Base-by-base conservation (phyloP, 192 early-diverging fungal species). In the Chytriomyces sp. region DNA sequence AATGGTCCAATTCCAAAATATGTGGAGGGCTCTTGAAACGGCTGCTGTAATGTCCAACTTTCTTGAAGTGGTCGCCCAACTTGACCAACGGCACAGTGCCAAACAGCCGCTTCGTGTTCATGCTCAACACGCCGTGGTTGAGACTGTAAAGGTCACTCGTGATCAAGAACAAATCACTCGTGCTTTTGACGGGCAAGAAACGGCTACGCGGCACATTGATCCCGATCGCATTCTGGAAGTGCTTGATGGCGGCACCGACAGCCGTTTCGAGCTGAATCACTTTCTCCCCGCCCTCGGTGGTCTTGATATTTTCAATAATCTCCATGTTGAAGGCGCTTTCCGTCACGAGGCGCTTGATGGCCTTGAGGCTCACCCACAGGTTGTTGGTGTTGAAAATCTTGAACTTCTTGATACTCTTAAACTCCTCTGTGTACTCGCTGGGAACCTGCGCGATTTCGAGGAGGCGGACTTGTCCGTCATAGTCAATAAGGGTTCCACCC, bases 381-480 rank as follows among this genome's bases (percentile, higher is more conserved):
- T 87, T 85, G 75, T 83, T 84, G 59, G 96, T 99, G 88, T 99
- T 99, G 85, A 98, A 98, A 78, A 98, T 97, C 89, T 96, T 94
- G 89, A 99, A 99, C 84, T 99, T 99, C 80, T 98, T 99, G 83
- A 99, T 89, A 55, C 91, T 92, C 83, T 99, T 99, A 78, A 99
- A 99, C 75, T 99, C 98, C 76, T 99, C 95, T 39, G 75, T 92
- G 72, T 97, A 93, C 64, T 94, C 94, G 63, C 89, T 79, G 31
- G 98, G 95, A n/a, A 99, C 98, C 84, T 99, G 98, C 8, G 98
- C 98, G 77, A 99, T 95, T 83, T 99, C 98, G 7, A 98, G 85
- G 38, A 99, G 85, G 37, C 95, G 90, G 69, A 99, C 89, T 62
- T 86, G 82, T 30, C 93, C 96, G 65, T 98, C 94, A 82, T 99